These are phyloP conservation scores for Musa itinerans DNA, from an alignment of 176 grass and related monocot species.

Conservation along the genomic window DNA sequence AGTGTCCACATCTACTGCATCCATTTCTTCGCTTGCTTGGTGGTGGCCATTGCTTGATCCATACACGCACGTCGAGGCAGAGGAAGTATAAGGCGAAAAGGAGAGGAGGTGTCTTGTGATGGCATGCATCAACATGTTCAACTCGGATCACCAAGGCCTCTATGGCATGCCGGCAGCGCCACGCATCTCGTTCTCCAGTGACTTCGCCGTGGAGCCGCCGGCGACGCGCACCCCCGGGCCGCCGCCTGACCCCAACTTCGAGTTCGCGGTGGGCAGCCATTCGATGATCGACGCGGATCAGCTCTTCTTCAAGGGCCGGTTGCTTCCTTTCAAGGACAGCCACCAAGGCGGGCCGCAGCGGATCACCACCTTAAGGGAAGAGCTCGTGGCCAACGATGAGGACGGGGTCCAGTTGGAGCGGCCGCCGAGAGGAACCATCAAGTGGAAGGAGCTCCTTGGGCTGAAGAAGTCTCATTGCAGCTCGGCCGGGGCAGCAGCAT, in stretches of 20 bases:
- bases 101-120: slow-evolving; percentile 15
- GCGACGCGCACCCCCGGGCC: slow-evolving; percentile 34
- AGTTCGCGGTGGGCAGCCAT: slow-evolving; percentile 77
- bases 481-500: not conserved
- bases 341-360: not conserved
- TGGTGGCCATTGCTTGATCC: not conserved
- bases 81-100: not conserved
- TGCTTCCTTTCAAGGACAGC: slow-evolving; percentile 68
- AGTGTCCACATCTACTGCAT: too few species aligned
- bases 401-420: not conserved
- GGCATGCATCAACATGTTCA: slow-evolving; percentile 98
- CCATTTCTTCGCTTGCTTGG: too few species aligned
- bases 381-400: slow-evolving; percentile 28
- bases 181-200: slow-evolving; percentile 96
- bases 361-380: slow-evolving; percentile 48
- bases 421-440: slow-evolving; percentile 36
- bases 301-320: slow-evolving; percentile 94
- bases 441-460: slow-evolving; percentile 70
- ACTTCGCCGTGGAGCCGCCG: slow-evolving; percentile 72
- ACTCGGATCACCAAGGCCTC: slow-evolving; percentile 27
- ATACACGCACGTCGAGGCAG: not conserved
- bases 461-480: slow-evolving; percentile 10
- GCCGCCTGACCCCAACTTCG: slow-evolving; percentile 72
- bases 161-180: slow-evolving; percentile 10
- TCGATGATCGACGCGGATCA: slow-evolving; percentile 94